Evolutionary conservation across 140 eudicot genomes (phyloP), one percentile per base, ranked within the genome.

Genomic region (Stevia rebaudiana): DNA sequence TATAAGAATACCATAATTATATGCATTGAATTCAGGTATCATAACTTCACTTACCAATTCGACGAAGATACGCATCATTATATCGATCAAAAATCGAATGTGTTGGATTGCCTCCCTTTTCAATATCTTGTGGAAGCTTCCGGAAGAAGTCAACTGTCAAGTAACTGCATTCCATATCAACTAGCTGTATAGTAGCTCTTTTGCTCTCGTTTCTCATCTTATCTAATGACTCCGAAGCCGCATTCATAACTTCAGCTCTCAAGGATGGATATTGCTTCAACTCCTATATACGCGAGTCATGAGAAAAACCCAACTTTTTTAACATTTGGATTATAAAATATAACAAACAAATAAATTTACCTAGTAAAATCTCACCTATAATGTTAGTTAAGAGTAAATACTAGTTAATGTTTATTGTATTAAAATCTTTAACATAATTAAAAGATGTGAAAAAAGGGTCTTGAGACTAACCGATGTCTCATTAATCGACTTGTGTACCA

Each of bases 51-150:
- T 74, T 68, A 89, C 97, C 97, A 57, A 90, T 76, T 69, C 97
- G 74, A 53, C 97, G 85, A 40, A 90, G 95, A 70, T 90, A 90
- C 2, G 97, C 63, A 63, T 90, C 97, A 51, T 90, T 90, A 41
- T 90, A 90, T 54, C 97, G 71, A 39, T 90, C 97, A 28, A 90
- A 90, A 13, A 90, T 84, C 0, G 97, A 90, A 82, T 83, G 95
- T 9, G 97, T 86, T 65, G 97, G 97, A 55, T 90, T 90, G 63
- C 97, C 97, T 12, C 97, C 97, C 82, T 90, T 90, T 80, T 90
- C 97, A 10, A 83, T 78, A 77, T 90, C 97, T 63, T 90, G 97
- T 51, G 97, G 97, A 77, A 90, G 95, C 94, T 86, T 90, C 65
- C 97, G 83, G 77, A 90, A 90, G 81, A 90, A 90, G 46, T 90